Evolutionary conservation across 2,329 filamentous ascomycete species (phyloP).

Genomic region (Aureobasidium melanogenum): DNA sequence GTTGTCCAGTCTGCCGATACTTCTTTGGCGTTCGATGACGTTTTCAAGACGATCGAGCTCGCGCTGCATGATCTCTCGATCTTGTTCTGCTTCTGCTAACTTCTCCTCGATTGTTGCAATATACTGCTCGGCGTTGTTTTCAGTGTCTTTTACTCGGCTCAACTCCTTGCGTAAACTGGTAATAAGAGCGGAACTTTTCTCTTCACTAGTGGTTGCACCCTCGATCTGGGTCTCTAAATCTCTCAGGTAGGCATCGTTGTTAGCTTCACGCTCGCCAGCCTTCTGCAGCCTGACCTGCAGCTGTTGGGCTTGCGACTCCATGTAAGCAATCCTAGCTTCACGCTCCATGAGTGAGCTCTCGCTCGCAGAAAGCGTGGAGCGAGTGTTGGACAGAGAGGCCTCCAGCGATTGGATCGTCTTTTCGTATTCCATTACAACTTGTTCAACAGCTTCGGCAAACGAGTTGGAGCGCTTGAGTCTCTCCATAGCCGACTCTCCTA

Average conservation of each 20-base stretch:
- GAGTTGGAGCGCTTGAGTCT: constrained; percentile 89
- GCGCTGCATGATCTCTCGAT: constrained; percentile 91
- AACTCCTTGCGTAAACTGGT: constrained; percentile 87
- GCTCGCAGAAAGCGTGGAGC: constrained; percentile 70
- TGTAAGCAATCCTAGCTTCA: constrained; percentile 86
- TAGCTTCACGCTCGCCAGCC: constrained; percentile 80
- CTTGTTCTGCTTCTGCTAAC: constrained; percentile 89
- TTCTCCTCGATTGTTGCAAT: constrained; percentile 95
- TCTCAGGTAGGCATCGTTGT: constrained; percentile 85
- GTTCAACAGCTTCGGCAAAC: constrained; percentile 90
- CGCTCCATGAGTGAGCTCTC: constrained; percentile 85
- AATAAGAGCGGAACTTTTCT: constrained; percentile 81
- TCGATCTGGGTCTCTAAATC: constrained; percentile 87
- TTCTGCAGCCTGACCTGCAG: constrained; percentile 87
- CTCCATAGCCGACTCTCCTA: constrained; percentile 74
- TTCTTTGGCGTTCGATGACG: constrained; percentile 89
- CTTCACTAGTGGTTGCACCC: constrained; percentile 81
- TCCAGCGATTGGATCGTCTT: constrained; percentile 95
- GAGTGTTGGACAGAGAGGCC: constrained; percentile 80
- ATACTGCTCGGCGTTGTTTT: constrained; percentile 86
- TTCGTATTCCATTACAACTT: constrained; percentile 94
- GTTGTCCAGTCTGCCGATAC: constrained; percentile 87
- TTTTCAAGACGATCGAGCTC: constrained; percentile 92
- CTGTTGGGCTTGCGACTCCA: constrained; percentile 86
- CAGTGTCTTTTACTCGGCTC: constrained; percentile 76